Percentiles rank a stretch among this genome's conserved stretches.
Evolutionary conservation across 2,329 filamentous ascomycete genomes (phyloP).

Genomic region (Pseudogymnoascus sp.): DNA sequence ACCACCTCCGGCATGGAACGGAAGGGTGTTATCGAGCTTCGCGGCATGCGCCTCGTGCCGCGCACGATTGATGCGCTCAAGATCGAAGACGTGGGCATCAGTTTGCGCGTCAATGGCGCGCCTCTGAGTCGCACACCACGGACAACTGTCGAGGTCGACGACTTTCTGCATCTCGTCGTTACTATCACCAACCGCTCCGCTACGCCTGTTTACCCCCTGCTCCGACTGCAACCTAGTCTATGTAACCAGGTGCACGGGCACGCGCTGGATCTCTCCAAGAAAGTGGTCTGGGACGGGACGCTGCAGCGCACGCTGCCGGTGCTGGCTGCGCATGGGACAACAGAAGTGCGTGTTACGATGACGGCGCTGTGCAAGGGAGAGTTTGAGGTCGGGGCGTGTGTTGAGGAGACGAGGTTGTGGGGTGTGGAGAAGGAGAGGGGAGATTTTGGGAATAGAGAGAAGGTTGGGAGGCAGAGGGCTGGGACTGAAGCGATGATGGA

Average conservation of each 20-base stretch:
- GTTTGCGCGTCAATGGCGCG: constrained; percentile 45
- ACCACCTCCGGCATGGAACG: constrained; percentile 43
- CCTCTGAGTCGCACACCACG: constrained; percentile 19
- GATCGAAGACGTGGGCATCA: constrained; percentile 69
- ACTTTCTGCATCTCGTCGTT: constrained; percentile 65
- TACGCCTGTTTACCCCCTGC: constrained; percentile 60
- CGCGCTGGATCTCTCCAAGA: constrained; percentile 74
- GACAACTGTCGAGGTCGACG: constrained; percentile 42
- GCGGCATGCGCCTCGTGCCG: constrained; percentile 64
- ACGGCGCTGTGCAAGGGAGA: constrained; percentile 72
- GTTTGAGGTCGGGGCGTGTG: constrained; percentile 72
- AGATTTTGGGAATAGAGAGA: constrained; percentile 23
- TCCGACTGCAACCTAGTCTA: constrained; percentile 72
- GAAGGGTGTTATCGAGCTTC: constrained; percentile 68
- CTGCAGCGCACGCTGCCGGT: constrained; percentile 67
- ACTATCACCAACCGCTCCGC: constrained; percentile 67
- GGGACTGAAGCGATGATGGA: constrained; percentile 55
- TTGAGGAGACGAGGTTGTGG: constrained; percentile 70
- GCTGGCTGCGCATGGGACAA: constrained; percentile 52
- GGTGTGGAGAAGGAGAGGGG: constrained; percentile 22
- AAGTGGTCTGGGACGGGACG: constrained; percentile 78
- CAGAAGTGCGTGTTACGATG: constrained; percentile 60
- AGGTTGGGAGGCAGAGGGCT: constrained; percentile 37
- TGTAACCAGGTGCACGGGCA: constrained; percentile 58
- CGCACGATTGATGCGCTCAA: constrained; percentile 80